Base-by-base conservation (phyloP, 192 early-diverging fungal genomes). In the Diversispora eburnea region DNA sequence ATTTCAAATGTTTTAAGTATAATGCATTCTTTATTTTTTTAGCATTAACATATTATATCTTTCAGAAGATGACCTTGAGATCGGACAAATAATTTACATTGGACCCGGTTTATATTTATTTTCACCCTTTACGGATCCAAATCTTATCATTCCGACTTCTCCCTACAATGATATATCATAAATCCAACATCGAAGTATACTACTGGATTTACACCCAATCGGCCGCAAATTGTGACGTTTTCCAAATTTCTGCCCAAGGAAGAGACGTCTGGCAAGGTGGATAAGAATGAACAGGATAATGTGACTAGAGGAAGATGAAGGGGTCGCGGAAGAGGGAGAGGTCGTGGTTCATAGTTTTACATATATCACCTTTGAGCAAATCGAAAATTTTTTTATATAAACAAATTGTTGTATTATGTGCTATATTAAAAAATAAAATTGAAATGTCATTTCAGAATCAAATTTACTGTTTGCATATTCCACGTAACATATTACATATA, bases 31-130 rank as follows among this genome's bases (percentile, higher is more conserved):
- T 42, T 43, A 8, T 42, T 42, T 46, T 63, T 45, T 59, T 25
- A 63, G 12, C 12, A 42, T n/a, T 63, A 63, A 63, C 9, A 63
- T 63, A 43, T 15, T 63, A 63, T 46, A 43, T 63, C n/a, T 63
- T 63, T 15, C 15, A 63, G 41, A 8, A 0, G 15, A 63, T 63
- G 15, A 45, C 6, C 42, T 63, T 8, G 41, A 63, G 42, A 62
- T 62, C 5, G 61, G 41, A 1, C 61, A 62, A 5, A 62, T 62
- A 0, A 62, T 63, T n/a, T 63, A 63, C 6, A 63, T 63, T 42
- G 61, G 41, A n/a, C 41, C 61, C 0, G 41, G 17, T 0, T 62
- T 62, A 62, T 43, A 62, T 15, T 5, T 62, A 15, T 62, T 17
- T 62, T 62, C 15, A 62, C 61, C 61, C 1, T 62, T 62, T 45